phyloP scores from a whole-genome alignment of 2,329 filamentous ascomycete genomes.

The Exophiala bonariae region DNA sequence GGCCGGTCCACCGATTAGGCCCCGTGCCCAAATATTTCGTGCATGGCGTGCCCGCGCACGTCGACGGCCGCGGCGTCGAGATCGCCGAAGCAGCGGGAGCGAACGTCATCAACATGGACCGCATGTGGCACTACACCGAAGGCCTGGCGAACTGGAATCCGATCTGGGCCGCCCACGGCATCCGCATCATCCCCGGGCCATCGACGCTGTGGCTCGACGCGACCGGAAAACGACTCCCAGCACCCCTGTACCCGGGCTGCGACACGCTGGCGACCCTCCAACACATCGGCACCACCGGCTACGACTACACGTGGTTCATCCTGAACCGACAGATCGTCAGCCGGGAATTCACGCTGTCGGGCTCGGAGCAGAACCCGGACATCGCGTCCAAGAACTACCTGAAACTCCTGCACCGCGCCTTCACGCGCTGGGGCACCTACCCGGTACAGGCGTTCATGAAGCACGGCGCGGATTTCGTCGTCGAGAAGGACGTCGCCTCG shows the following conservation, averaged over 20 bases:
- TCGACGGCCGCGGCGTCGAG: constrained; percentile 64
- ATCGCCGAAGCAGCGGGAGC: constrained; percentile 57
- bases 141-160: constrained; percentile 62
- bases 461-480: constrained; percentile 60
- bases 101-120: constrained; percentile 59
- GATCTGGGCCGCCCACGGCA: constrained; percentile 63
- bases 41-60: constrained; percentile 62
- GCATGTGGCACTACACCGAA: constrained; percentile 69
- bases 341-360: constrained; percentile 63
- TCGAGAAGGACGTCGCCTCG: constrained; percentile 56
- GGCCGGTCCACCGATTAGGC: constrained; percentile 60
- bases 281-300: constrained; percentile 60
- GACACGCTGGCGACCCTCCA: constrained; percentile 61
- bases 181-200: constrained; percentile 60
- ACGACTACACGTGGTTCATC: constrained; percentile 66
- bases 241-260: constrained; percentile 57
- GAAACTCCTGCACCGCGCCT: constrained; percentile 53
- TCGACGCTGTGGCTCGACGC: constrained; percentile 65
- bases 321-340: constrained; percentile 59
- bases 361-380: constrained; percentile 65
- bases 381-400: constrained; percentile 59
- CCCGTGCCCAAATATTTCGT: constrained; percentile 59
- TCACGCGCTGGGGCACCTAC: constrained; percentile 53
- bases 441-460: constrained; percentile 61
- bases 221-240: constrained; percentile 58